These are phyloP conservation scores for Pyrenophora graminea DNA, from an alignment of 2,329 filamentous ascomycete species.

Conservation along the genomic window DNA sequence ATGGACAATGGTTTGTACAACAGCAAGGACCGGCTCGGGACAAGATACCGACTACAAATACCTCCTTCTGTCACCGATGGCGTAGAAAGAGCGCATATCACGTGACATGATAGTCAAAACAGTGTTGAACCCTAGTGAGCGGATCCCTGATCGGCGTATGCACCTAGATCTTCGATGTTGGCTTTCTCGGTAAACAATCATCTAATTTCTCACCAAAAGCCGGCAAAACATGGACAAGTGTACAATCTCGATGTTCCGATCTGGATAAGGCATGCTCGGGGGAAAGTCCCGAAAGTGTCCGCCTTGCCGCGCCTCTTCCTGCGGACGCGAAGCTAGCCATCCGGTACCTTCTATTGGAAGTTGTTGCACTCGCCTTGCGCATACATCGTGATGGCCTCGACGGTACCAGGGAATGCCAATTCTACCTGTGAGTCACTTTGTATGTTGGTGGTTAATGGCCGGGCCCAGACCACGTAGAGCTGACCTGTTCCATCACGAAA, in stretches of 20 bases:
- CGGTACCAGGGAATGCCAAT: not conserved
- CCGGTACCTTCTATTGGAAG: not conserved
- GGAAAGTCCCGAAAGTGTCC: not conserved
- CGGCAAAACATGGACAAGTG: conserved; percentile 3
- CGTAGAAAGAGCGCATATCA: not conserved
- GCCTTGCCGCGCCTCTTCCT: not conserved
- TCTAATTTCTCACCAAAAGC: not conserved
- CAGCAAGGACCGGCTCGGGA: not conserved
- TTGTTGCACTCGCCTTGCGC: not conserved
- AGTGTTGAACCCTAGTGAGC: not conserved
- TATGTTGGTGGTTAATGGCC: too few species aligned
- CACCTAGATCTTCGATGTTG: conserved; percentile 5
- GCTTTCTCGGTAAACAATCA: conserved; percentile 1
- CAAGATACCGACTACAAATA: not conserved
- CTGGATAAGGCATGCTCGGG: not conserved
- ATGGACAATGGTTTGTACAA: not conserved
- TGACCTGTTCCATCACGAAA: not conserved
- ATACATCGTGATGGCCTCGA: not conserved
- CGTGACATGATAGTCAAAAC: not conserved
- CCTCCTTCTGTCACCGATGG: not conserved
- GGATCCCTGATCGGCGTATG: conserved; percentile 3
- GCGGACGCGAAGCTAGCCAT: not conserved
- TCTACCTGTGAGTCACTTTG: not conserved
- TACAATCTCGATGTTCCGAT: not conserved
- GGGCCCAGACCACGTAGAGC: not conserved